Base-by-base conservation (phyloP, 306 rosid genomes). In the Vicia faba region DNA sequence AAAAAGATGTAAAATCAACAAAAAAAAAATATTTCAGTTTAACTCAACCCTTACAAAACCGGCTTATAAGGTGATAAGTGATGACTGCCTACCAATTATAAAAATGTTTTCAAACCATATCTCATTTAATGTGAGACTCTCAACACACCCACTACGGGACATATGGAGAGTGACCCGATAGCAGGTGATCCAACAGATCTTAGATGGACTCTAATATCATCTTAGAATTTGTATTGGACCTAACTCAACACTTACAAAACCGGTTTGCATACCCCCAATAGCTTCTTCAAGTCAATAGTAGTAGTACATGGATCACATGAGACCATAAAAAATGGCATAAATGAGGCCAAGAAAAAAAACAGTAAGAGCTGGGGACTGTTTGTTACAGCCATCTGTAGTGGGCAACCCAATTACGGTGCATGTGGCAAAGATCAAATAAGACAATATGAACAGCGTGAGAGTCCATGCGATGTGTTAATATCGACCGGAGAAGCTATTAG, bases 1-100 rank as follows among this genome's bases (percentile, higher is more conserved):
- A 38, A 25, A 41, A 16, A 25, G 64, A 53, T 31, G 26, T 28
- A 48, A 48, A 57, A 19, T 63, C 12, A 56, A 70, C 13, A 70
- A 38, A 61, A 8, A 38, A 61, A 8, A 5, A 54, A 20, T 18
- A 14, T 16, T 28, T 19, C 15, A 28, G 40, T 51, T 3, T 19
- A 49, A 49, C 56, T 18, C 56, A 18, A 49, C 13, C 28, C 56
- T 48, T 20, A 20, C 23, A 20, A 20, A 20, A 20, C 23, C 23
- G 23, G 23, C 23, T 20, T 20, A 20, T 20, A 14, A 16, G 54
- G 23, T 16, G 25, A 45, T 45, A 18, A 45, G 19, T 45, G 50
- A 45, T 45, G 50, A n/a, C 50, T 45, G 8, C 19, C 54, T 10
- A 46, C 23, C 54, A 15, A 7, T 46, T 50, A 19, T 50, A 50